These are phyloP conservation scores for Colletotrichum sp. DNA, from an alignment of 2,329 filamentous ascomycete species.

Conservation along the genomic window DNA sequence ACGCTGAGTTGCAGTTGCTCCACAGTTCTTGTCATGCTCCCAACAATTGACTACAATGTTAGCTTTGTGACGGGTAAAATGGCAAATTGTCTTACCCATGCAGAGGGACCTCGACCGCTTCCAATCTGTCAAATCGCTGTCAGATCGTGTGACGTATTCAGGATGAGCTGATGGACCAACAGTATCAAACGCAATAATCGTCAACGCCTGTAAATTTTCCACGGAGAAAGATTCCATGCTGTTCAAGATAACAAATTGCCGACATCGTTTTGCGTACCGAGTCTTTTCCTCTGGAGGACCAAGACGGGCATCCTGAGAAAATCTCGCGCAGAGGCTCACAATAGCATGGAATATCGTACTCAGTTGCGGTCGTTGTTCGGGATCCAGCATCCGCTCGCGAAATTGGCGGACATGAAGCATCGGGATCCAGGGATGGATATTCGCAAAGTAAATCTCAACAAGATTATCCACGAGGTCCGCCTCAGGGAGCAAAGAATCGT, in stretches of 20 bases:
- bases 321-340: conserved; percentile 29
- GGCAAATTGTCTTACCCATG: conserved; percentile 29
- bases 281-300: conserved; percentile 22
- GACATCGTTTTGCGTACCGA: conserved; percentile 28
- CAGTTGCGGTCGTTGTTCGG: conserved; percentile 24
- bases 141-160: neutral
- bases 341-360: conserved; percentile 42
- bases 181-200: conserved; percentile 40
- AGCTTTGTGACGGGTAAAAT: neutral
- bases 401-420: conserved; percentile 37
- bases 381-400: conserved; percentile 23
- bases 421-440: conserved; percentile 44
- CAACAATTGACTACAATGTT: conserved; percentile 35
- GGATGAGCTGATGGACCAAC: conserved; percentile 14
- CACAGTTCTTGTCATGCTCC: conserved; percentile 41
- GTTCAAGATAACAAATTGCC: conserved; percentile 33
- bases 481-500: conserved; percentile 23
- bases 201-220: conserved; percentile 37
- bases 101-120: conserved; percentile 34
- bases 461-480: conserved; percentile 36
- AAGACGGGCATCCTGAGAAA: conserved; percentile 30
- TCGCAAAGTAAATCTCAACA: conserved; percentile 38
- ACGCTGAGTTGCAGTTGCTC: conserved; percentile 41
- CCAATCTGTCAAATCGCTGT: conserved; percentile 29
- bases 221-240: conserved; percentile 40